Base-by-base conservation (phyloP, 805 yeast species). In the Wickerhamiella shivajii region DNA sequence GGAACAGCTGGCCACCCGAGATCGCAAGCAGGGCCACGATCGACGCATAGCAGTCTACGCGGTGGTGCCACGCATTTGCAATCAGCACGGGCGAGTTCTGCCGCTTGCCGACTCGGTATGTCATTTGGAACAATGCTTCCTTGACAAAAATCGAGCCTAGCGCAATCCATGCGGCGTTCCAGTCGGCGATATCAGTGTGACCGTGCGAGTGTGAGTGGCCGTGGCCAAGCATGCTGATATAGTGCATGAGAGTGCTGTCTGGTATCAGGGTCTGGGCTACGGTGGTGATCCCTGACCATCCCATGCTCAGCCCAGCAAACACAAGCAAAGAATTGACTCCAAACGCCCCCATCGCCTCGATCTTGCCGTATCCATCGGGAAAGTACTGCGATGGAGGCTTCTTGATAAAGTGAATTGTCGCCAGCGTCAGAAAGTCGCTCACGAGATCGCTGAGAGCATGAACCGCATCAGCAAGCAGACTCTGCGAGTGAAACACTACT, bases 51-150 rank as follows among this genome's bases (percentile, higher is more conserved):
- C 93, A 77, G 51, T 90, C 98, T 8, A 87, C 90, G 42, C 98
- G 67, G 52, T 90, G 98, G 54, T 90, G 98, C 97, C 98, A 90
- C 3, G 98, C 98, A 51, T 90, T 90, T 3, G 98, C 98, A 31
- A 81, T 73, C 30, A 90, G 64, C 3, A 90, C 97, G 41, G 83
- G 81, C 1, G 95, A 83, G 50, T 80, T 78, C 18, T 81, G 68
- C 40, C 67, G 61, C 31, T 64, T 62, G 1, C 96, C 98, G 15
- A 90, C 72, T 40, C 72, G 71, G 56, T 75, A 67, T 0, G 98
- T 90, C 9, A 81, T 78, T 38, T 71, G 71, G 57, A 71, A 90
- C 26, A 90, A 70, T 69, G 93, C 71, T 55, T 90, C 98, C 51
- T 90, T 90, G 25, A 84, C 68, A 3, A 66, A 69, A 39, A 90